Conservation (phyloP, 805 yeast species). For the Candida palmyrensis region DNA sequence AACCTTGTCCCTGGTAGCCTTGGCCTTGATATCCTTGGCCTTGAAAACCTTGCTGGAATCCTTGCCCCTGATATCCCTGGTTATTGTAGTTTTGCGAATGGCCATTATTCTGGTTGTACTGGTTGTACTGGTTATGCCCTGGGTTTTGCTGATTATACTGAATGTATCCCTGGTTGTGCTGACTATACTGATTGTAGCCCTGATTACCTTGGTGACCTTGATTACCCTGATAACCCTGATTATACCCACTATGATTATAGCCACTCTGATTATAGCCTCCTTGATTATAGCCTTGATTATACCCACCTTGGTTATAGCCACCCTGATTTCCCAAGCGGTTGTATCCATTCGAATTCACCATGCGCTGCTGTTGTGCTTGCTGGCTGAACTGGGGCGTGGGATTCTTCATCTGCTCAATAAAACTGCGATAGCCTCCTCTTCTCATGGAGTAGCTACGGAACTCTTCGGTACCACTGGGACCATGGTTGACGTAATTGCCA, state of each 20-base stretch:
- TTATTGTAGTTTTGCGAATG: constrained; percentile 11
- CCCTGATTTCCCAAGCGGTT: no score
- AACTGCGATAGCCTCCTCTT: constrained; percentile 35
- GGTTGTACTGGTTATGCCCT: no score
- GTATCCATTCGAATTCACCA: no score
- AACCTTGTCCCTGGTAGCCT: constrained; percentile 3
- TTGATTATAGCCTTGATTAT: constrained; percentile 8
- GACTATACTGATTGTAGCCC: constrained; percentile 7
- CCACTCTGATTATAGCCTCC: constrained; percentile 8
- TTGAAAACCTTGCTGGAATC: constrained; percentile 4
- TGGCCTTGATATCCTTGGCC: constrained; percentile 4
- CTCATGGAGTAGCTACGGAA: constrained; percentile 29
- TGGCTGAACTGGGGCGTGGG: no score
- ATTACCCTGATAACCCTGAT: constrained; percentile 3
- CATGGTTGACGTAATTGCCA: constrained; percentile 32
- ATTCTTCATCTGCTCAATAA: no score
- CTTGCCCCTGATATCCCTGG: no score
- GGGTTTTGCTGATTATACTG: constrained; percentile 4
- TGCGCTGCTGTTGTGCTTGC: no score
- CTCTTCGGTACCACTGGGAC: constrained; percentile 33
- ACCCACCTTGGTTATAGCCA: constrained; percentile 1
- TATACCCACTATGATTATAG: constrained; percentile 5
- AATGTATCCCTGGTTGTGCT: constrained; percentile 6
- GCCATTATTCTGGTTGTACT: no score
- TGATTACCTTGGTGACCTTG: constrained; percentile 5